phyloP scores from a whole-genome alignment of 2,329 filamentous ascomycete genomes.

The Scytalidium sp. region DNA sequence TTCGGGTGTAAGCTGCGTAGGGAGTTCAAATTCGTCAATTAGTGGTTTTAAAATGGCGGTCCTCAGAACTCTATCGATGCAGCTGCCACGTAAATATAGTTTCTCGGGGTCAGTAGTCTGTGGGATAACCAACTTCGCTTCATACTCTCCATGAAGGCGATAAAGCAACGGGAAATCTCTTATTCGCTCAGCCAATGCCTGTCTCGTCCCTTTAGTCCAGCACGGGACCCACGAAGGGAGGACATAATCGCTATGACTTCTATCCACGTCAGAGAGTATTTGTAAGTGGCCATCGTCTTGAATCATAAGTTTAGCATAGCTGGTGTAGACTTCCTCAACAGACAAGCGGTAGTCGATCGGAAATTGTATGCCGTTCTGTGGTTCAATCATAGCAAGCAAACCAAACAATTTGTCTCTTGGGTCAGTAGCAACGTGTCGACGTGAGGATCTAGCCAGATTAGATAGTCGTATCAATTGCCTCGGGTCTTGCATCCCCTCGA shows the following conservation, averaged over 20 bases:
- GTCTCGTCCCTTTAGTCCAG: background rate
- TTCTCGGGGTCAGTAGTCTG: background rate
- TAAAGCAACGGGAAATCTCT: constrained; percentile 28
- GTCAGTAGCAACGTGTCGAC: background rate
- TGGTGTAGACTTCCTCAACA: background rate
- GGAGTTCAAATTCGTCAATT: background rate
- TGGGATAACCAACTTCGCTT: background rate
- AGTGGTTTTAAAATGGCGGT: background rate
- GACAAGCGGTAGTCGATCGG: background rate
- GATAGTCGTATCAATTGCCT: background rate
- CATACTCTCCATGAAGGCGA: background rate
- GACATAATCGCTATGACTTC: background rate
- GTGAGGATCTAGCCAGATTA: background rate
- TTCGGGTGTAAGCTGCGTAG: background rate
- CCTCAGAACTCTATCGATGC: constrained; percentile 31
- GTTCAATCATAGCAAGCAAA: background rate
- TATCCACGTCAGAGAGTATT: background rate
- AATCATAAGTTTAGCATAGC: background rate
- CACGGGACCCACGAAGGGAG: background rate
- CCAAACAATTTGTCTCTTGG: background rate
- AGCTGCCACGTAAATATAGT: constrained; percentile 18
- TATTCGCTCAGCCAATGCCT: constrained; percentile 37
- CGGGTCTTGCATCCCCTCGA: background rate
- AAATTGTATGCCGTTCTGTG: background rate
- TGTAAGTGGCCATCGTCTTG: background rate